phyloP scores from a whole-genome alignment of 257 asterid species.

The Verbena officinalis region DNA sequence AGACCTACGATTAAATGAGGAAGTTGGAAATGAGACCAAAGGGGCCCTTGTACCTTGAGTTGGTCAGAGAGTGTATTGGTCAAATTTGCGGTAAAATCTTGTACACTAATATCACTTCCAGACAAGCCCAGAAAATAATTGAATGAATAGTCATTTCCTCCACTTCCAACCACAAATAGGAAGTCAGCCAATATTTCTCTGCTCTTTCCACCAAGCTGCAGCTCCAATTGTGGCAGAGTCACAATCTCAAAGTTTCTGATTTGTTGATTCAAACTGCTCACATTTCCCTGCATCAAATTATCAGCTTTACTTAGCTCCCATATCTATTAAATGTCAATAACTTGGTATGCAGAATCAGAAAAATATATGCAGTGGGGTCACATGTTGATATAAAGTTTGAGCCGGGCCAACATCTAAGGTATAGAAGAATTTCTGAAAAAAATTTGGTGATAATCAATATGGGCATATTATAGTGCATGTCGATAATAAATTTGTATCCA shows the following conservation, averaged over 20 bases:
- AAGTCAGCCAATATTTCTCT: slow-evolving; percentile 33
- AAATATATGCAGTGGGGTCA: no score
- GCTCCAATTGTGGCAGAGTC: slow-evolving; percentile 57
- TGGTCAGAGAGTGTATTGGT: slow-evolving; percentile 47
- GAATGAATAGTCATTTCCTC: slow-evolving; percentile 79
- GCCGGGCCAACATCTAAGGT: no score
- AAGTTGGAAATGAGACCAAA: no score
- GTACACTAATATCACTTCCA: slow-evolving; percentile 43
- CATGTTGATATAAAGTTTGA: no score
- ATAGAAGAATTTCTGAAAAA: no score
- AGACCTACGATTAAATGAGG: no score
- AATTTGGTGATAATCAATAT: no score
- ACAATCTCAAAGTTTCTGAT: slow-evolving; percentile 57
- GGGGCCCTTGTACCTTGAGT: slow-evolving; percentile 48
- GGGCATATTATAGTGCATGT: no score
- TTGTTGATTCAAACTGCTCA: slow-evolving; percentile 57
- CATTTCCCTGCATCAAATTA: slow-evolving; percentile 52
- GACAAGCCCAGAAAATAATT: slow-evolving; percentile 52
- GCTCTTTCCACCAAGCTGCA: slow-evolving; percentile 35
- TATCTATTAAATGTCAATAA: no score
- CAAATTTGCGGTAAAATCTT: slow-evolving; percentile 55
- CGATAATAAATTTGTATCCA: not conserved
- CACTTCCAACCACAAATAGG: slow-evolving; percentile 68
- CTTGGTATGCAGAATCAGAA: not conserved
- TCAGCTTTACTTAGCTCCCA: not conserved